Evolutionary conservation across 306 rosid genomes (phyloP).

Genomic region (Quercus suber): DNA sequence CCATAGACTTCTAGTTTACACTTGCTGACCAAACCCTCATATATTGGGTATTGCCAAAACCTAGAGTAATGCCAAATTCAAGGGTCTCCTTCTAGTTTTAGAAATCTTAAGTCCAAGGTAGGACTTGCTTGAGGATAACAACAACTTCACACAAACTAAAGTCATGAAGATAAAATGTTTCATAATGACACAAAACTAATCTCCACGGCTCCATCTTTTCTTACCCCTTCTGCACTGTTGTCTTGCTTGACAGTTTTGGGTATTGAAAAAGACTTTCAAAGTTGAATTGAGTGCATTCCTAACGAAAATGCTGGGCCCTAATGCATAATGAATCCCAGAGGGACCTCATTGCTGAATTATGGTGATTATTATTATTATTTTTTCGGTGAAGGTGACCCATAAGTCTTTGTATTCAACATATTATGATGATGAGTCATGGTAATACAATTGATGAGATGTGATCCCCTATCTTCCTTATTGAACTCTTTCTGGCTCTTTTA

Average conservation of each 20-base stretch:
- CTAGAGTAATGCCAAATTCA: not conserved
- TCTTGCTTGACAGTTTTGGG: conserved; percentile 23
- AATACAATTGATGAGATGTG: conserved; percentile 17
- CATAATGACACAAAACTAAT: not conserved
- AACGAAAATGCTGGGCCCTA: conserved; percentile 19
- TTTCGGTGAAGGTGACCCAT: not conserved
- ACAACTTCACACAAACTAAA: not conserved
- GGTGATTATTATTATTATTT: no score
- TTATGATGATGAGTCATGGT: conserved; percentile 18
- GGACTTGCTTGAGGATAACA: conserved; percentile 14
- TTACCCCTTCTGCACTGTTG: conserved; percentile 21
- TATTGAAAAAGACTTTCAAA: conserved; percentile 22
- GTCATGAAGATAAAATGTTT: not conserved
- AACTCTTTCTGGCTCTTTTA: not conserved
- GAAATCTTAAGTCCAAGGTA: not conserved
- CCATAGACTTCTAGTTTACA: conserved; percentile 7
- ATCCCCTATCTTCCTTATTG: not conserved
- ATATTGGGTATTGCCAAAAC: conserved; percentile 8
- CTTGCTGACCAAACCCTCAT: conserved; percentile 16
- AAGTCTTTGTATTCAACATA: conserved; percentile 1
- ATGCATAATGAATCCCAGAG: not conserved
- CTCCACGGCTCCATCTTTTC: conserved; percentile 27
- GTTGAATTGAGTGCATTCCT: conserved; percentile 3
- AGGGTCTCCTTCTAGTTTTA: not conserved
- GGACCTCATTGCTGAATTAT: not conserved